These are phyloP conservation scores for Ophiostoma sp. DNA, from an alignment of 2,329 filamentous ascomycete genomes.

Conservation along the genomic window DNA sequence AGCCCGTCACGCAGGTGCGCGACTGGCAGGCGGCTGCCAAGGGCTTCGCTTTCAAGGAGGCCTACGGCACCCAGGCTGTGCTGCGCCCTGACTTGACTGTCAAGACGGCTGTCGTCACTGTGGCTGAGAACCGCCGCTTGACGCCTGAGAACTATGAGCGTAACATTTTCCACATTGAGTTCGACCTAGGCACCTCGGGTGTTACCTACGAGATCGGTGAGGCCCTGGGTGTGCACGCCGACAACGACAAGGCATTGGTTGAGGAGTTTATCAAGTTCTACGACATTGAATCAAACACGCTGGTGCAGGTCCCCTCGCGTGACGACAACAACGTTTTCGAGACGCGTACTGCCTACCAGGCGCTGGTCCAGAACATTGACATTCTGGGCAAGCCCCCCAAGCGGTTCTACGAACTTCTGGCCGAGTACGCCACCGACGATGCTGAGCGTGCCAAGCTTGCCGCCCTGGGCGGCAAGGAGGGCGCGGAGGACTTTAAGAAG, in stretches of 20 bases:
- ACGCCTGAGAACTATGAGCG: slow-evolving; percentile 87
- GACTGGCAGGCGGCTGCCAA: slow-evolving; percentile 83
- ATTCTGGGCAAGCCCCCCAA: slow-evolving; percentile 96
- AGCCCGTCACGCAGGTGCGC: slow-evolving; percentile 59
- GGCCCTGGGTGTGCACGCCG: slow-evolving; percentile 90
- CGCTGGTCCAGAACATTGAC: slow-evolving; percentile 85
- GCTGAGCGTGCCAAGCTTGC: slow-evolving; percentile 75
- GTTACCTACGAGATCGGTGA: slow-evolving; percentile 96
- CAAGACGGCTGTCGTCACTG: slow-evolving; percentile 80
- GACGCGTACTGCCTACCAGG: slow-evolving; percentile 88
- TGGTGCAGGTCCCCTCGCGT: slow-evolving; percentile 87
- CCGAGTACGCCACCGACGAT: slow-evolving; percentile 78
- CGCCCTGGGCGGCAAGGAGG: slow-evolving; percentile 69
- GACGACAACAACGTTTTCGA: slow-evolving; percentile 71
- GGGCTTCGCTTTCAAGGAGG: slow-evolving; percentile 89
- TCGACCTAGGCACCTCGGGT: slow-evolving; percentile 85
- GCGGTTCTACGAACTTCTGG: slow-evolving; percentile 90
- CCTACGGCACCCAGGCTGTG: slow-evolving; percentile 65
- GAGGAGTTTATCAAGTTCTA: slow-evolving; percentile 85
- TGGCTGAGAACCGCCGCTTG: slow-evolving; percentile 92
- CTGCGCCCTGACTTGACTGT: slow-evolving; percentile 81
- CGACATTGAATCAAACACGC: slow-evolving; percentile 70
- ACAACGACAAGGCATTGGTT: slow-evolving; percentile 79
- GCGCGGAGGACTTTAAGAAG: slow-evolving; percentile 84
- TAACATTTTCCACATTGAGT: slow-evolving; percentile 99